A percentile compares a stretch with the other conserved stretches of the same genome.
These are phyloP conservation scores for Sporothrix mexicana DNA, from an alignment of 2,329 filamentous ascomycete species.

Conservation along the genomic window DNA sequence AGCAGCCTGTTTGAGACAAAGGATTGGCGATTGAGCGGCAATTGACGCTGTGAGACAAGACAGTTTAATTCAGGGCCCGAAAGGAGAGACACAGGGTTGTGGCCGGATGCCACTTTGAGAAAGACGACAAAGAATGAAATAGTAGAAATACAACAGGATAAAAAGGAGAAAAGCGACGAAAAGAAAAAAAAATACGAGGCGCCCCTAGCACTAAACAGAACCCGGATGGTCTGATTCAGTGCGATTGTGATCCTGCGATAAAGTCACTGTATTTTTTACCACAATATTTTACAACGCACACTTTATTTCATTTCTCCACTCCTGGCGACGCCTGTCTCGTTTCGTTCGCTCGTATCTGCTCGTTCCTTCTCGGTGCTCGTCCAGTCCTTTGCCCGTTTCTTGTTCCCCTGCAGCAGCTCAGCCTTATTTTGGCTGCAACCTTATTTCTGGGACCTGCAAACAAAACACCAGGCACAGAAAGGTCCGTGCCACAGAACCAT, in stretches of 20 bases:
- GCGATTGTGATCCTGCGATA: not conserved
- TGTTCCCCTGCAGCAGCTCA: slow-evolving; percentile 25
- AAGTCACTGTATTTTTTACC: not conserved
- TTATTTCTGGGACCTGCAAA: not conserved
- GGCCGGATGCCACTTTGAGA: not conserved
- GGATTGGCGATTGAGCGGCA: not conserved
- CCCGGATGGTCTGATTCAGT: not conserved
- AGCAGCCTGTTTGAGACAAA: not conserved
- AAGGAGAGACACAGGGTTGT: not conserved
- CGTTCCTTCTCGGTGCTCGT: slow-evolving; percentile 9
- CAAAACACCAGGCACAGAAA: not conserved
- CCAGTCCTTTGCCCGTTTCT: not conserved
- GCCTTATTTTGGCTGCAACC: slow-evolving; percentile 14
- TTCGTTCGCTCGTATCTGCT: slow-evolving; percentile 20
- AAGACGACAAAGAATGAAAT: not conserved
- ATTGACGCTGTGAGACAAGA: slow-evolving; percentile 5
- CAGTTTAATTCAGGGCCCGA: not conserved
- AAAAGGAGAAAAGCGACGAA: not conserved
- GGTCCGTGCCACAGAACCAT: not conserved
- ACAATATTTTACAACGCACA: not conserved
- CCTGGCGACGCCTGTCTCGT: not conserved
- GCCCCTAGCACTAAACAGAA: slow-evolving; percentile 17
- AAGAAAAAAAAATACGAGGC: slow-evolving; percentile 15
- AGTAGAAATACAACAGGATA: too few relatives aligned
- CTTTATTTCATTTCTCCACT: not conserved